These are phyloP conservation scores for Penicillium psychrosexuale DNA, from an alignment of 2,329 filamentous ascomycete species.

Conservation along the genomic window DNA sequence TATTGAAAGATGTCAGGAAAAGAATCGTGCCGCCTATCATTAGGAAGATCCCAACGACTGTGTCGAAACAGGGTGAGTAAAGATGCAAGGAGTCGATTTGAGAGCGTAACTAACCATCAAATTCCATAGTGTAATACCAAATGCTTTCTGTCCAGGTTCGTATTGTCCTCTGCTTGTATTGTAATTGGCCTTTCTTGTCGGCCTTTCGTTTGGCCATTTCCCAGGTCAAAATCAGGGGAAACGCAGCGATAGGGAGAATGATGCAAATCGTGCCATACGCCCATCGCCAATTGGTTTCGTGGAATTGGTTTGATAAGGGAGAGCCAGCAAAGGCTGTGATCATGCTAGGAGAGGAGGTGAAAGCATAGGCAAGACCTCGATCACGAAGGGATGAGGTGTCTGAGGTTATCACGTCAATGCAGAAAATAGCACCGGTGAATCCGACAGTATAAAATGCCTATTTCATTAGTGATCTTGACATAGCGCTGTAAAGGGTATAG, in stretches of 20 bases:
- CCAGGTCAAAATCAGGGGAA: slow-evolving; percentile 56
- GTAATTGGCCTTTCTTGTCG: slow-evolving; percentile 51
- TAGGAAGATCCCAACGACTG: slow-evolving; percentile 57
- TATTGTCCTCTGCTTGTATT: slow-evolving; percentile 36
- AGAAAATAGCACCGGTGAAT: slow-evolving; percentile 54
- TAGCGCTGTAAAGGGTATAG: not conserved
- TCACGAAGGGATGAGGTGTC: slow-evolving; percentile 61
- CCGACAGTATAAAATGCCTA: slow-evolving; percentile 50
- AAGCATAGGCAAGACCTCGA: slow-evolving; percentile 59
- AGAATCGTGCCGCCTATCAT: slow-evolving; percentile 59
- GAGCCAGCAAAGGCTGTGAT: slow-evolving; percentile 59
- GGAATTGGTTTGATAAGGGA: slow-evolving; percentile 51
- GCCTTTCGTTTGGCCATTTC: slow-evolving; percentile 57
- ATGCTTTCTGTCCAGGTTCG: slow-evolving; percentile 49
- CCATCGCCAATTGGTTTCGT: slow-evolving; percentile 59
- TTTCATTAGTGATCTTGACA: not conserved
- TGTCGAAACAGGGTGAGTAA: not conserved
- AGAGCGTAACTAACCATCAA: slow-evolving; percentile 49
- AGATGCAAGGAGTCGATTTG: not conserved
- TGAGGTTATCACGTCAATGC: slow-evolving; percentile 58
- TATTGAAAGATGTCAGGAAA: slow-evolving; percentile 45
- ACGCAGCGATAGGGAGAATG: slow-evolving; percentile 54
- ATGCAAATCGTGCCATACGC: slow-evolving; percentile 61
- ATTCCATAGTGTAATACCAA: slow-evolving; percentile 55
- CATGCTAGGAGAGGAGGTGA: slow-evolving; percentile 60